A percentile compares a stretch with the other conserved stretches of the same genome.
Evolutionary conservation across 306 rosid genomes (phyloP).

Genomic region (Ziziphus jujuba): DNA sequence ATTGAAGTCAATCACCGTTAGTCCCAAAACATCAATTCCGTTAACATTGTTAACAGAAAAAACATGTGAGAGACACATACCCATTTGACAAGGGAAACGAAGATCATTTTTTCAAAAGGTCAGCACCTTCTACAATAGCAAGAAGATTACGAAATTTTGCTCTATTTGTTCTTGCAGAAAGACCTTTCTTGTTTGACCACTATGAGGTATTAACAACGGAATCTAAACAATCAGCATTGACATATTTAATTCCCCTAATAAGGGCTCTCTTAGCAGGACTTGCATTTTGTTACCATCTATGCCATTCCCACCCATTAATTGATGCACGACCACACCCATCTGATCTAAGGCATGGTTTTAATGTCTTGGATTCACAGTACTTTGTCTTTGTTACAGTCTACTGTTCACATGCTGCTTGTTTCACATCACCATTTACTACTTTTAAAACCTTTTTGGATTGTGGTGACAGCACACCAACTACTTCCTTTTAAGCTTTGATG

Average conservation of each 20-base stretch:
- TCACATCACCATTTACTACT: conserved; percentile 40
- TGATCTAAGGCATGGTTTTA: conserved; percentile 65
- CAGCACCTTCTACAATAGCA: conserved; percentile 97
- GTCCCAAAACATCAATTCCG: no score
- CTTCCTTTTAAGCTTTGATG: conserved; percentile 62
- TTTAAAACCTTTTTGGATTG: no score
- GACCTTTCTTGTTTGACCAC: conserved; percentile 76
- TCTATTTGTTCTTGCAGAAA: conserved; percentile 96
- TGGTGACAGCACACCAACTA: conserved; percentile 33
- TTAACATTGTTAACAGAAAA: no score
- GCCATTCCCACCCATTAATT: conserved; percentile 96
- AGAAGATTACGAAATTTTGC: conserved; percentile 90
- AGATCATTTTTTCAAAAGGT: conserved; percentile 92
- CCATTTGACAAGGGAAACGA: no score
- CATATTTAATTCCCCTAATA: conserved; percentile 55
- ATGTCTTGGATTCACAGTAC: conserved; percentile 50
- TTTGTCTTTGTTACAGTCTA: conserved; percentile 30
- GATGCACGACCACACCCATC: conserved; percentile 85
- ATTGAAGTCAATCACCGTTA: no score
- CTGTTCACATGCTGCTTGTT: conserved; percentile 45
- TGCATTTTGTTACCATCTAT: conserved; percentile 77
- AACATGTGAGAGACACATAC: no score
- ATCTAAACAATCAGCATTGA: conserved; percentile 35
- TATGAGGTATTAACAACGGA: conserved; percentile 56
- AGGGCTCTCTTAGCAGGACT: conserved; percentile 77